A percentile compares a stretch with the other conserved stretches of the same genome.
Evolutionary conservation across 2,329 filamentous ascomycete genomes (phyloP).

Genomic region (Pestalotiopsis sp.): DNA sequence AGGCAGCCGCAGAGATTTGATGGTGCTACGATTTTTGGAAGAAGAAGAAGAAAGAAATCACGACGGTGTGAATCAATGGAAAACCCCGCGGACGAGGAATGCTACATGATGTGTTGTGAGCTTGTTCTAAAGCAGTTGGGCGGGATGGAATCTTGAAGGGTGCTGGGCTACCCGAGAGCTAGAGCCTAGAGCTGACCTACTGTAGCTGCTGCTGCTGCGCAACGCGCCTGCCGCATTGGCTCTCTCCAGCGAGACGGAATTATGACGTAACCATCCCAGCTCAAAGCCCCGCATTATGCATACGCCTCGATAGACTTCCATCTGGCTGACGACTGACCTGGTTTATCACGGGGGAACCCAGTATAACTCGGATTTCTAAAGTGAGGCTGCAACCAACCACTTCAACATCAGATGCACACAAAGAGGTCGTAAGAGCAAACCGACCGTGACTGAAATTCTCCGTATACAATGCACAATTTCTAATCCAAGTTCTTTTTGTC

Average conservation of each 20-base stretch:
- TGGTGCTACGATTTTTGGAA: background rate
- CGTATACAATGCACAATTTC: too few species aligned
- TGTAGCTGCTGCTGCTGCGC: background rate
- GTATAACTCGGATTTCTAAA: too few species aligned
- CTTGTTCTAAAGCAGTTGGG: background rate
- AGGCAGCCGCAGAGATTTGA: background rate
- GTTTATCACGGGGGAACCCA: too few species aligned
- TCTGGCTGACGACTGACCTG: too few species aligned
- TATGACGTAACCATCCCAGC: constrained; percentile 4
- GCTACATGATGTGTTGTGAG: constrained; percentile 4
- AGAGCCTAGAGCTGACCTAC: too few species aligned
- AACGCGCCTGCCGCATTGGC: background rate
- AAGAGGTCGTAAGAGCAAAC: too few species aligned
- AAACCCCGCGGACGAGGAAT: constrained; percentile 1
- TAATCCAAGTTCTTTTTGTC: too few species aligned
- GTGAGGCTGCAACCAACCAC: too few species aligned
- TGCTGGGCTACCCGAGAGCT: background rate
- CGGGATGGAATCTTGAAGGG: background rate
- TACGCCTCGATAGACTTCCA: background rate
- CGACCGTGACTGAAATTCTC: too few species aligned
- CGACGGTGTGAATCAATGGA: background rate
- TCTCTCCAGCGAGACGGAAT: background rate
- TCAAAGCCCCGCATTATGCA: constrained; percentile 1
- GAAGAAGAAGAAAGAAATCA: background rate
- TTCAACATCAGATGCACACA: too few species aligned